Conservation (phyloP, 345 rosid species). For the Salix purpurea region DNA sequence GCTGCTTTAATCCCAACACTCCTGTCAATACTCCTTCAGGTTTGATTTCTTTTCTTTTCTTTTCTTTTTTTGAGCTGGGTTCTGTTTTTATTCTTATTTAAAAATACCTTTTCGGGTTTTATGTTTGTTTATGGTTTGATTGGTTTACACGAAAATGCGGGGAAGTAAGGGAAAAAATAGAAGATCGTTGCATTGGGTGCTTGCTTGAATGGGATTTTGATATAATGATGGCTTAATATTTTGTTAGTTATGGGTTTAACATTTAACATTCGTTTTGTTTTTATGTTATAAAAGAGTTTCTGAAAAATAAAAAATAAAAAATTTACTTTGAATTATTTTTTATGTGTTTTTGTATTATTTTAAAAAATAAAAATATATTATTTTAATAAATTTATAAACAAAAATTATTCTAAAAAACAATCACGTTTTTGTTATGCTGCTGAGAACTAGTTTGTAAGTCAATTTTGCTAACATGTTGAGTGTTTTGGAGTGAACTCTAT, state of each 20-base stretch:
- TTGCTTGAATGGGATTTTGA: background rate
- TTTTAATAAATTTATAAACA: no score
- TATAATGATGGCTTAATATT: background rate
- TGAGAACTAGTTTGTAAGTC: background rate
- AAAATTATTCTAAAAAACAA: no score
- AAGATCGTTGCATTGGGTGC: background rate
- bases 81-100: background rate
- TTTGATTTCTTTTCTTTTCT: conserved; percentile 8
- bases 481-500: background rate
- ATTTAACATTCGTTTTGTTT: background rate
- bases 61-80: background rate
- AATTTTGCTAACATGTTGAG: background rate
- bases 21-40: conserved; percentile 66
- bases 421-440: background rate
- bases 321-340: no score
- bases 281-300: no score
- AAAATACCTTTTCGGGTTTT: background rate
- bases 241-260: background rate
- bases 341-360: no score
- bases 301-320: no score
- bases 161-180: background rate
- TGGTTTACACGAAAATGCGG: background rate
- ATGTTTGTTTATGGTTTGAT: background rate
- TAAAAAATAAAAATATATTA: no score
- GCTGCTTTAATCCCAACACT: conserved; percentile 43